Base-by-base conservation (phyloP, 2,329 filamentous ascomycete genomes). In the Dichotomopilus funicola region DNA sequence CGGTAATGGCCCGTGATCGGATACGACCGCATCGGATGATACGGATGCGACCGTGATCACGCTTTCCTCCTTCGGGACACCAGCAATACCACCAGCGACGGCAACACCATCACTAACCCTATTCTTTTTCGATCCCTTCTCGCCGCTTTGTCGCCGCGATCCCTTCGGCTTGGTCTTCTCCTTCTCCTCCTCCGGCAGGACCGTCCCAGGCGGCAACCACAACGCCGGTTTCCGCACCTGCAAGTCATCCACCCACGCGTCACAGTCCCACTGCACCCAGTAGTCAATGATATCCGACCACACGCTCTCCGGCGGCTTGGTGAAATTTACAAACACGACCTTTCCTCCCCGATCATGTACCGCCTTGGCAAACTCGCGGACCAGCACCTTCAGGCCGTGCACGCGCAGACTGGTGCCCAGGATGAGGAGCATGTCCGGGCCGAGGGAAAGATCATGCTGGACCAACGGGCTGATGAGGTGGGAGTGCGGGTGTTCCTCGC, bases 211-310 rank as follows among this genome's bases (percentile, higher is more conserved):
- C 0, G 77, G 76, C 55, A 80, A 70, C 82, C 83, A 87, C 4
- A 87, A 71, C 48, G 78, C 76, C 1, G 82, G 79, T 54, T 84
- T 77, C 52, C 80, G 78, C 50, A 71, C 69, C 58, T 79, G 81
- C 53, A 89, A 66, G 63, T 88, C 83, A 8, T 76, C 69, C 0
- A 89, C 85, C 86, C 86, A 89, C 4, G 81, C 81, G 62, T 89
- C 86, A 57, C 86, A 89, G 64, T 89, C 86, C 85, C 85, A 88
- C 59, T 86, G 78, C 1, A 89, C 78, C 81, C 85, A 88, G 59
- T 85, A 87, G 68, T 89, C 86, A 52, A 89, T 85, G 0, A 88
- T 72, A 53, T 88, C 85, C 1, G 84, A 81, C 86, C 86, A 89
- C 1, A 78, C 79, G 64, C 86, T 89, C 64, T 88, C 85, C 0